These are phyloP conservation scores for Orbilia blumenaviensis DNA, from an alignment of 2,329 filamentous ascomycete genomes.

Conservation along the genomic window DNA sequence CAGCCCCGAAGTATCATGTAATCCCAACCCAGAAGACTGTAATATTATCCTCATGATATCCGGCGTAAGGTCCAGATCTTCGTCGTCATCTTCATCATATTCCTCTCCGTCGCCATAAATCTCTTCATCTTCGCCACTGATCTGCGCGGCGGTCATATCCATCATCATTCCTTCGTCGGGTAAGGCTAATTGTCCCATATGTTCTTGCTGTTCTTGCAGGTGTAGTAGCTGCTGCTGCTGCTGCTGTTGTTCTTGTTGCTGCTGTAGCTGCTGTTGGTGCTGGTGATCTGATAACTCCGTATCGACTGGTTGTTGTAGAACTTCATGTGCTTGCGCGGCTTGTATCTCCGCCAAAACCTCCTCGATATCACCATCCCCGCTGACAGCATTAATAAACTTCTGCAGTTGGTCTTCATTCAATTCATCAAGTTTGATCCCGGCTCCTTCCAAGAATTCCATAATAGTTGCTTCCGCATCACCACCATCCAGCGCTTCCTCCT, in stretches of 20 bases:
- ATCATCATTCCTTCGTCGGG: slow-evolving; percentile 1
- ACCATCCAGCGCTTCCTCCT: neutral
- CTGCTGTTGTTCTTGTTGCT: neutral
- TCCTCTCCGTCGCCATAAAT: slow-evolving; percentile 41
- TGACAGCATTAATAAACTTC: slow-evolving; percentile 51
- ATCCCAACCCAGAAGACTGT: slow-evolving; percentile 11
- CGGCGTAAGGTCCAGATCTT: slow-evolving; percentile 39
- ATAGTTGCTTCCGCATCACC: slow-evolving; percentile 17
- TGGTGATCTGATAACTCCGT: neutral
- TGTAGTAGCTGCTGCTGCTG: neutral
- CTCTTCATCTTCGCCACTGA: slow-evolving; percentile 24
- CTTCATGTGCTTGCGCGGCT: neutral
- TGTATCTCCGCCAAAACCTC: slow-evolving; percentile 32
- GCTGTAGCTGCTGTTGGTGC: neutral
- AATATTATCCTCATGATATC: slow-evolving; percentile 47
- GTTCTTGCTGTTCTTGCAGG: too few species aligned
- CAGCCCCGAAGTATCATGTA: neutral
- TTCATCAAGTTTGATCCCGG: slow-evolving; percentile 45
- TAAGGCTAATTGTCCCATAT: neutral
- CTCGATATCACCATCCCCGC: slow-evolving; percentile 35
- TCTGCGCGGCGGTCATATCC: slow-evolving; percentile 4
- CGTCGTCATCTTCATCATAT: slow-evolving; percentile 41
- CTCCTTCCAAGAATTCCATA: slow-evolving; percentile 32
- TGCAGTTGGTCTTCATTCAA: slow-evolving; percentile 45
- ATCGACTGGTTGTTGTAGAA: neutral